Conservation (phyloP, 2,329 filamentous ascomycete species). For the Beauveria brongniartii region DNA sequence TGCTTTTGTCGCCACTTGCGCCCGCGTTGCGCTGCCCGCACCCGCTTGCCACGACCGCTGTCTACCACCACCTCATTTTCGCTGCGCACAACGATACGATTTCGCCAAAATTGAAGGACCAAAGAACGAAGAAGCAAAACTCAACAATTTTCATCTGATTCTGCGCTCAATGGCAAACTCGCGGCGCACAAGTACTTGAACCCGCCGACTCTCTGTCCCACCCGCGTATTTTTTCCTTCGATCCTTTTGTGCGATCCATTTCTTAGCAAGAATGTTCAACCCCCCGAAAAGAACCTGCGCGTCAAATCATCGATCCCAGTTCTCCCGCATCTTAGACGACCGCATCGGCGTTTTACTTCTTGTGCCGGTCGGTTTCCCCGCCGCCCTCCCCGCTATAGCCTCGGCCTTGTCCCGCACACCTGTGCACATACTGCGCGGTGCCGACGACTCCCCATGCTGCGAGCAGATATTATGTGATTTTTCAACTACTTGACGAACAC, state of each 20-base stretch:
- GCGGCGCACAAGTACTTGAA: neutral
- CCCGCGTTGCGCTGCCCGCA: slow-evolving; percentile 5
- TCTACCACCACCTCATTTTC: neutral
- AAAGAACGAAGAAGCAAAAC: neutral
- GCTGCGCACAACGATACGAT: neutral
- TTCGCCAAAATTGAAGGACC: neutral
- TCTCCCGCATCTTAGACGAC: neutral
- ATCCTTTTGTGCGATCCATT: neutral
- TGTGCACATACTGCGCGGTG: neutral
- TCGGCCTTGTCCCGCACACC: neutral
- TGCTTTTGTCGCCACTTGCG: slow-evolving; percentile 6
- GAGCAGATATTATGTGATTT: neutral
- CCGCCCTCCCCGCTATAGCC: neutral
- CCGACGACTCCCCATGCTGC: neutral
- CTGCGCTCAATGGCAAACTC: neutral
- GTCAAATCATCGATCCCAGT: neutral
- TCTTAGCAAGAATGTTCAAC: neutral
- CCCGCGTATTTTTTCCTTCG: neutral
- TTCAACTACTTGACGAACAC: neutral
- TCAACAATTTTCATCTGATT: neutral
- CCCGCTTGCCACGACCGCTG: neutral
- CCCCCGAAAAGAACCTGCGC: neutral
- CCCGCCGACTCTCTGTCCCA: neutral
- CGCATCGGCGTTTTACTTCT: neutral
- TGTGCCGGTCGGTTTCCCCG: neutral